Conservation (phyloP, 805 yeast species). For the Helenozyma rhizophorensis region DNA sequence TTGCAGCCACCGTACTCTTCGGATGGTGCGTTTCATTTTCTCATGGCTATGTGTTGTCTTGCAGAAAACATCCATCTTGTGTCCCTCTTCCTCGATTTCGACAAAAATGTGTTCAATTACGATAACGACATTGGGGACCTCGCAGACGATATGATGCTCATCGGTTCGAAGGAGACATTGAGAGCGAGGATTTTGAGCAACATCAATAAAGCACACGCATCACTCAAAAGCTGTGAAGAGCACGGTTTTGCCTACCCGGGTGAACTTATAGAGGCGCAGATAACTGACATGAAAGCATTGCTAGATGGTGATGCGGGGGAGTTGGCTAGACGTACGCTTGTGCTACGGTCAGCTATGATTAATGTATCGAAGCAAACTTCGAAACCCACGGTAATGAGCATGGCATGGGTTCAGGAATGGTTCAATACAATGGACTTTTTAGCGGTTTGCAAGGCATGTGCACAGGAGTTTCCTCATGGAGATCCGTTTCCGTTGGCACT, state of each 20-base stretch:
- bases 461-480: no score
- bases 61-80: conserved; percentile 20
- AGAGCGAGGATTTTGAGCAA: conserved; percentile 8
- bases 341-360: no score
- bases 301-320: no score
- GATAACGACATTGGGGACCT: conserved; percentile 13
- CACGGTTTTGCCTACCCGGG: conserved; percentile 24
- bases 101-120: background rate
- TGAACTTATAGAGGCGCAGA: conserved; percentile 6
- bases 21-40: conserved; percentile 39
- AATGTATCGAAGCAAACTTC: no score
- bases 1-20: conserved; percentile 39
- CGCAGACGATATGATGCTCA: conserved; percentile 12
- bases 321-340: no score
- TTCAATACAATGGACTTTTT: no score
- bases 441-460: no score
- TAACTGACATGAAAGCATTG: background rate
- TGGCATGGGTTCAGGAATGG: no score
- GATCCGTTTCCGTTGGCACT: no score
- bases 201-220: conserved; percentile 1
- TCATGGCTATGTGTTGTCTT: conserved; percentile 28
- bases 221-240: conserved; percentile 20
- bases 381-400: no score
- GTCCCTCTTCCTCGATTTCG: conserved; percentile 1
- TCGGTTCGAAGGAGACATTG: conserved; percentile 12